Base-by-base conservation (phyloP, 1,284 basidiomycete genomes). In the Meripilus lineatus region DNA sequence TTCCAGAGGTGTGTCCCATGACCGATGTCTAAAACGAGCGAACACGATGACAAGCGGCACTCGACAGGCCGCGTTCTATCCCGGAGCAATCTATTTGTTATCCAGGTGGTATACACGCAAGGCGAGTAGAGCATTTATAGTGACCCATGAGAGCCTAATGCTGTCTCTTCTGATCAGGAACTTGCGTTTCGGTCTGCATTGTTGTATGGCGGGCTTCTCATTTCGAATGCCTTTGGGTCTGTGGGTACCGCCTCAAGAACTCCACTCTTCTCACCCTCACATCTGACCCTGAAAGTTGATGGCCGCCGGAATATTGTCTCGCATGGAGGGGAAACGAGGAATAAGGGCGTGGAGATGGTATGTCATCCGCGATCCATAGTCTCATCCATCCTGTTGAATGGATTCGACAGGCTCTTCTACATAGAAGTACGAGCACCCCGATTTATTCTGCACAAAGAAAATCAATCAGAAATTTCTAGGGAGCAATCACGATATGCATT, bases 141-240 rank as follows among this genome's bases (percentile, higher is more conserved):
- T 30, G 28, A n/a, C n/a, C 28, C n/a, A 10, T n/a, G 28, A 10
- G 28, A 8, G 8, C 8, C n/a, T 30, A 30, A 10, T 30, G 28
- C 8, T n/a, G 8, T 30, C 10, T 10, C 28, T 30, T 30, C 28
- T 30, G 10, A n/a, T 34, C 44, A 81, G 79, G 79, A 84, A 62
- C 63, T 84, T 5, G 79, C 79, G 0, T 74, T 87, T 45, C 75
- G 88, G 32, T 77, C 79, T 38, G 80, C 84, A 1, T 71, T 88
- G 44, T 70, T 91, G 3, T 87, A 81, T 58, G 71, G 71, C 5
- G 85, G 84, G 11, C 56, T 80, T 3, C 65, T 89, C 14, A 70
- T 88, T 39, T 83, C 82, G 0, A 89, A 87, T 63, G 86, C 87
- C 2, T 88, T 89, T 57, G 84, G 85, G 33, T 68, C 74, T 44